Evolutionary conservation across 176 grass and related monocot genomes (phyloP), one percentile per base, ranked within the genome.

Genomic region (Ampelocalamus luodianensis): DNA sequence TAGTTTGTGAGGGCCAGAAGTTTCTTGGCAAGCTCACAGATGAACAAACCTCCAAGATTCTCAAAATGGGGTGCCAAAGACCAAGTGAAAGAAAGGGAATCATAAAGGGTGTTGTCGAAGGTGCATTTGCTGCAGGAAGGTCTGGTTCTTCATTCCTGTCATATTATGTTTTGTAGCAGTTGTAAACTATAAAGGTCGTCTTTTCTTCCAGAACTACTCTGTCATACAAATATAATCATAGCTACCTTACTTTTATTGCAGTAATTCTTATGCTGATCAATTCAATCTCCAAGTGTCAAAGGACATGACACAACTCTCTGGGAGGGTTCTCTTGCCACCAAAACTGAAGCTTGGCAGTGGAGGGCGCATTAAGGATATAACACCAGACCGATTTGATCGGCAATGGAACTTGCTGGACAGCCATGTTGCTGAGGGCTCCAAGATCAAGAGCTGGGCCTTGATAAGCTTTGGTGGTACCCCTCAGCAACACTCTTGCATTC

Each of bases 1-100:
- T 91, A 39, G 86, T 97, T 82, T 97, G 95, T 60, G 95, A 95
- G 80, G 93, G 95, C 16, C 95, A 97, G 82, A 97, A 95, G 61
- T 97, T 92, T 88, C 91, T 97, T 38, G 89, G 95, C 62, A 97
- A 95, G 80, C 93, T 97, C 68, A 88, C 92, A 4, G 95, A 97
- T 77, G 95, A 97, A 77, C 95, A 95, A 46, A 91, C 93, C 22
- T 84, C 89, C 27, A 91, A 87, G 83, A 93, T 97, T 65, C 89
- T 97, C 36, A 97, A 91, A 74, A 93, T 97, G 93, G 93, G 93
- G 38, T 95, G 95, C 65, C 92, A 95, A 78, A 83, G 89, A 77
- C 95, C 95, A 11, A 84, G 91, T 53, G 95, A 97, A 78, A 87
- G 91, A 70, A 97, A 93, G 78, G 85, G 92, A 45, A 93, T 95